Evolutionary conservation across 805 yeast genomes (phyloP).

Genomic region (Torulaspora microellipsoides): DNA sequence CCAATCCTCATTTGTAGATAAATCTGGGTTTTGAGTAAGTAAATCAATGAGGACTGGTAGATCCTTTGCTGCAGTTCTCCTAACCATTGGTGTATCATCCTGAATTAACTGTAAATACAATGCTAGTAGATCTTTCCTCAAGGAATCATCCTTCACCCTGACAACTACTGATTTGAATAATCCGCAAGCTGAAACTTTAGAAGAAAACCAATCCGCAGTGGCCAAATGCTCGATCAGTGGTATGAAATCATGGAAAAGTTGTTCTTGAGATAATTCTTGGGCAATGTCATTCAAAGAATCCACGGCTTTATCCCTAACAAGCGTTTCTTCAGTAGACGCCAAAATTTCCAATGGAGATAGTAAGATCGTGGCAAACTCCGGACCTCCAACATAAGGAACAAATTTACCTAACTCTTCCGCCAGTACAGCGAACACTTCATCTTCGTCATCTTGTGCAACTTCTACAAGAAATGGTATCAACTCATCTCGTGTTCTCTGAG

Average conservation of each 20-base stretch:
- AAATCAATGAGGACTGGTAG: conserved; percentile 70
- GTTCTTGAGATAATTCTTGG: conserved; percentile 54
- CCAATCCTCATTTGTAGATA: conserved; percentile 59
- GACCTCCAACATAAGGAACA: conserved; percentile 86
- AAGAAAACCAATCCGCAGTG: conserved; percentile 91
- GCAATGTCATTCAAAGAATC: conserved; percentile 74
- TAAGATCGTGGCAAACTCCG: conserved; percentile 52
- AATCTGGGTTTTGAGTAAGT: conserved; percentile 45
- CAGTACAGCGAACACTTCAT: conserved; percentile 90
- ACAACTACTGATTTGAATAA: conserved; percentile 66
- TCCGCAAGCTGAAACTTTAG: conserved; percentile 88
- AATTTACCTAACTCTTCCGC: conserved; percentile 88
- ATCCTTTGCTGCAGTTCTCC: conserved; percentile 86
- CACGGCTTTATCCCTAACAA: conserved; percentile 92
- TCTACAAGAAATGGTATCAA: conserved; percentile 81
- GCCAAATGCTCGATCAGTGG: conserved; percentile 75
- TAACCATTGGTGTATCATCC: conserved; percentile 97
- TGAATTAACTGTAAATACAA: conserved; percentile 65
- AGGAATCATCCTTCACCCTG: conserved; percentile 47
- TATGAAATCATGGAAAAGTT: conserved; percentile 61
- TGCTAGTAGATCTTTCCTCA: conserved; percentile 58
- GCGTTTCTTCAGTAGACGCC: conserved; percentile 92
- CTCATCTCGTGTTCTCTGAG: conserved; percentile 85
- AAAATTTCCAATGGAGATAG: conserved; percentile 71
- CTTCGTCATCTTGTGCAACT: conserved; percentile 95